Conservation (phyloP, 2,329 filamentous ascomycete genomes). For the Fusarium sp. region DNA sequence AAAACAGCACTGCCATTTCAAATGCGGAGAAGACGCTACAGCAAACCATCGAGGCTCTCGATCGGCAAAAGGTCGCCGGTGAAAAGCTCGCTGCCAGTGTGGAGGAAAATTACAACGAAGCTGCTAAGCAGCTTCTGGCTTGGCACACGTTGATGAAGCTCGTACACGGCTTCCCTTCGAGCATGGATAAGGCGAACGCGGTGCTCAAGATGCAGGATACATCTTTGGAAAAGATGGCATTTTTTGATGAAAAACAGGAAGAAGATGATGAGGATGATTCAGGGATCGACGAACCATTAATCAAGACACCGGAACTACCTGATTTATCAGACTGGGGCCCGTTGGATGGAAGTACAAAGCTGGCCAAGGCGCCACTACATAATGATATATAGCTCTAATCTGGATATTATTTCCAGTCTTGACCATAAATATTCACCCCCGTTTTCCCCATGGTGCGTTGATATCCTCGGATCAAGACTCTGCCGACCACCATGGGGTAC, state of each 20-base stretch:
- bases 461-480: conserved; percentile 25
- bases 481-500: conserved; percentile 6
- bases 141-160: background rate
- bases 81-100: background rate
- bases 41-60: background rate
- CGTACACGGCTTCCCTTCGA: background rate
- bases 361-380: background rate
- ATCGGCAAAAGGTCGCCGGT: background rate
- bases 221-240: background rate
- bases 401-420: background rate
- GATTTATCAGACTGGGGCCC: background rate
- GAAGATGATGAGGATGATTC: background rate
- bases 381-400: background rate
- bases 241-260: background rate
- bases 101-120: background rate
- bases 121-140: background rate
- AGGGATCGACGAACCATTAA: background rate
- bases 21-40: background rate
- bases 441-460: background rate
- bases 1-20: background rate
- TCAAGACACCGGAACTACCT: background rate
- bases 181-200: background rate
- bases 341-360: background rate
- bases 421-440: background rate
- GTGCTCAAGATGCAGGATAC: background rate